Evolutionary conservation across 2,329 filamentous ascomycete species (phyloP).

Genomic region (Calonectria pteridis): DNA sequence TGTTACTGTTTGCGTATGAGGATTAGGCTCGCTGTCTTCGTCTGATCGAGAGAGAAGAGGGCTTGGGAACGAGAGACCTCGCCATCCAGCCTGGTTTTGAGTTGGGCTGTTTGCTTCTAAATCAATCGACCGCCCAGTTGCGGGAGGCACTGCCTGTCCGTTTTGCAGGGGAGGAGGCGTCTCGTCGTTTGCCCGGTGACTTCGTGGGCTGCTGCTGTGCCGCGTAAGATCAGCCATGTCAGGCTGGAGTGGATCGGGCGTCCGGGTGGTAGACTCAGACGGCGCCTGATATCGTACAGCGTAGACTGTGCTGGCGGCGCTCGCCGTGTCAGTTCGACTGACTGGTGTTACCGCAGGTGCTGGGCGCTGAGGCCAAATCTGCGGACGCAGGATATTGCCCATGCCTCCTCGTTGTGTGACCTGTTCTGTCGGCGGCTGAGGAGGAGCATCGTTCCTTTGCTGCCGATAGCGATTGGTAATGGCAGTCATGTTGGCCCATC

Average conservation of each 20-base stretch:
- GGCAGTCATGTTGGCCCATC: constrained; percentile 46
- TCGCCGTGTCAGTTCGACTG: constrained; percentile 73
- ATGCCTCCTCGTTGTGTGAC: constrained; percentile 43
- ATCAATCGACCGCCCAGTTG: constrained; percentile 37
- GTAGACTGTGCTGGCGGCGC: constrained; percentile 74
- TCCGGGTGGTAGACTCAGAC: constrained; percentile 63
- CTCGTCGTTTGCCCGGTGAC: constrained; percentile 44
- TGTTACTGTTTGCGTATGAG: constrained; percentile 16
- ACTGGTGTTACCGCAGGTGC: constrained; percentile 67
- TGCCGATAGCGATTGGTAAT: constrained; percentile 44
- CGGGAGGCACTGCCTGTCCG: constrained; percentile 33
- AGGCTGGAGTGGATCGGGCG: constrained; percentile 55
- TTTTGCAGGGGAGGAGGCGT: constrained; percentile 37
- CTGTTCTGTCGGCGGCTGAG: constrained; percentile 39
- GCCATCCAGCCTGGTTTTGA: constrained; percentile 45
- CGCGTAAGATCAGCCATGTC: constrained; percentile 49
- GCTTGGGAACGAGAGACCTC: constrained; percentile 35
- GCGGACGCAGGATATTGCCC: constrained; percentile 60
- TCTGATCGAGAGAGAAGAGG: constrained; percentile 26
- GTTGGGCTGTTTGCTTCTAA: constrained; percentile 44
- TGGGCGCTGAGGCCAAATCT: constrained; percentile 68
- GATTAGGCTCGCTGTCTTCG: constrained; percentile 28
- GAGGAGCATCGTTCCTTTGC: constrained; percentile 30
- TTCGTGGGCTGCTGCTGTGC: constrained; percentile 49
- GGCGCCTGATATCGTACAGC: constrained; percentile 71